Base-by-base conservation (phyloP, 2,329 filamentous ascomycete species). In the Fusarium falciforme region DNA sequence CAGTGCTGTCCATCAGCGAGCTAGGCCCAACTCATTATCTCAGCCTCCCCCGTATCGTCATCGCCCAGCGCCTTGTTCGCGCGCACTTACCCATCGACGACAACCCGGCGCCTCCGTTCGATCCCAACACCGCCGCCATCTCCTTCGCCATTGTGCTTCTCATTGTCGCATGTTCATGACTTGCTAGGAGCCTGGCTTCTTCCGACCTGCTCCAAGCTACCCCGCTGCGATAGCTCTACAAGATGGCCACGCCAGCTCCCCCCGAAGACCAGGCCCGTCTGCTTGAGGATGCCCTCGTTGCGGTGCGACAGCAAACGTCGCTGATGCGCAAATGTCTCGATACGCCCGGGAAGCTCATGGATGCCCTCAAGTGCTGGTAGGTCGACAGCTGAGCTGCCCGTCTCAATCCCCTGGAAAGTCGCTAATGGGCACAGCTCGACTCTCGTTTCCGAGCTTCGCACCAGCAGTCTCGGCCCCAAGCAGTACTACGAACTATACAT, bases 401-500 rank as follows among this genome's bases (percentile, higher is more conserved):
- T 29, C 55, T 25, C 35, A 62, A 62, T 65, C 67, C 52, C 71
- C 66, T 68, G 66, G 74, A 66, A 54, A n/a, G 42, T 61, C 40
- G 61, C 64, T 70, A 57, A 73, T 64, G 52, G 64, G 49, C 60
- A 40, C 80, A 98, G 96, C 85, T 99, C 96, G 47, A 99, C 96
- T 22, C 90, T 99, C 73, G 96, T 99, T 70, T 98, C 96, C n/a
- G 96, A 99, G 84, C 90, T 99, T 79, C 94, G 96, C 78, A 99
- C 96, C 6, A 97, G 95, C 83, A 98, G 94, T 79, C 90, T 99
- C 61, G 95, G 96, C n/a, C 96, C 96, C 36, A 99, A 99, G 84
- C 96, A 99, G 84, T 99, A 99, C 87, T 99, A 99, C 84, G 97
- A 99, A 87, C 90, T 99, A 67, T 99, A 99, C 86, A 99, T 99